Evolutionary conservation across 805 yeast genomes (phyloP).

Genomic region (Lachancea mirantina): DNA sequence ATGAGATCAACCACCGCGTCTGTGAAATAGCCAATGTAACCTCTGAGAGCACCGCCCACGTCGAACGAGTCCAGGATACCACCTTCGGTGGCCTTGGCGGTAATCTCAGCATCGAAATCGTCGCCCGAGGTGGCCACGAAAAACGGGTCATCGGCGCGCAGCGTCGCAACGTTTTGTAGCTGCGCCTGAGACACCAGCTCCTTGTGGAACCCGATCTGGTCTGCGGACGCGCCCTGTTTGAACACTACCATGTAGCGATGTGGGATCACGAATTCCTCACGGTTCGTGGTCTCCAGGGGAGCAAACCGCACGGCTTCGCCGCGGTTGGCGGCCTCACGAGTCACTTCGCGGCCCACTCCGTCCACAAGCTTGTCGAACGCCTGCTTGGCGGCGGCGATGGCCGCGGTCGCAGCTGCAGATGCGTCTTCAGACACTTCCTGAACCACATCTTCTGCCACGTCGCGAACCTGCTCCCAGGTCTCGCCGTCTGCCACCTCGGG

Average conservation of each 20-base stretch:
- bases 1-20: constrained; percentile 67
- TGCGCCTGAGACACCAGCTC: constrained; percentile 56
- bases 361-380: constrained; percentile 7
- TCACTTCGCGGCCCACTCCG: too few species aligned
- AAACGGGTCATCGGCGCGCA: constrained; percentile 33
- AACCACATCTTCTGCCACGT: constrained; percentile 30
- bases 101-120: constrained; percentile 10
- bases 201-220: constrained; percentile 56
- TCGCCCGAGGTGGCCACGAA: constrained; percentile 29
- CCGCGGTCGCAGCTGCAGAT: constrained; percentile 11
- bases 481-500: constrained; percentile 53
- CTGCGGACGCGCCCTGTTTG: constrained; percentile 52
- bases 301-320: constrained; percentile 27
- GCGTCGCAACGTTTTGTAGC: constrained; percentile 35
- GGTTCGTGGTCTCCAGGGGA: constrained; percentile 42
- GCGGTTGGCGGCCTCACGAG: constrained; percentile 8
- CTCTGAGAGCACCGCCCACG: constrained; percentile 52
- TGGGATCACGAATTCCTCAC: constrained; percentile 46
- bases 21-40: constrained; percentile 83
- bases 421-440: constrained; percentile 7
- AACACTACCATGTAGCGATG: constrained; percentile 81
- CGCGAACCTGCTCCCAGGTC: constrained; percentile 27
- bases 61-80: constrained; percentile 57
- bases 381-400: constrained; percentile 12
- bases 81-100: constrained; percentile 29